These are phyloP conservation scores for Colletotrichum liriopes DNA, from an alignment of 2,329 filamentous ascomycete genomes.

Conservation along the genomic window DNA sequence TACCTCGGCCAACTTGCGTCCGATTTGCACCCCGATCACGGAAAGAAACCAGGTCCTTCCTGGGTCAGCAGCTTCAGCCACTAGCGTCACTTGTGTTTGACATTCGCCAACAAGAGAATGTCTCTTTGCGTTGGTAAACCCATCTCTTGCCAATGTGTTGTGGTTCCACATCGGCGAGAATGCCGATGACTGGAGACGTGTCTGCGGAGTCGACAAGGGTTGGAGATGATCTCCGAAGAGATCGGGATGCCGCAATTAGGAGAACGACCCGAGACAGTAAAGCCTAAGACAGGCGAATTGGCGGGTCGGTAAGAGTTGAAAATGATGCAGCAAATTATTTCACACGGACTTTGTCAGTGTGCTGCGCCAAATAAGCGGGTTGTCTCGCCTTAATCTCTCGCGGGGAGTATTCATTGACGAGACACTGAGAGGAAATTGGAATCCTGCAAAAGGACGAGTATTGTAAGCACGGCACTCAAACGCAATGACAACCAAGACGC, in stretches of 20 bases:
- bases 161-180: slow-evolving; percentile 37
- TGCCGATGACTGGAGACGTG: slow-evolving; percentile 16
- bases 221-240: not conserved
- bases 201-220: slow-evolving; percentile 16
- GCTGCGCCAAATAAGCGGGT: too few relatives aligned
- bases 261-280: not conserved
- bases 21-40: slow-evolving; percentile 13
- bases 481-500: slow-evolving; percentile 15
- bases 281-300: not conserved
- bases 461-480: not conserved
- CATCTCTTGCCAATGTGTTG: not conserved
- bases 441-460: not conserved
- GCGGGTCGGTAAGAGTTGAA: not conserved
- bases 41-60: not conserved
- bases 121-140: not conserved
- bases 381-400: not conserved
- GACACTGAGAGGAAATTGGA: not conserved
- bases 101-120: not conserved
- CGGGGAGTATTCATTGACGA: too few relatives aligned
- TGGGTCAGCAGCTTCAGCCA: not conserved
- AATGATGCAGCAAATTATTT: not conserved
- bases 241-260: slow-evolving; percentile 30
- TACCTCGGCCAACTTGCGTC: not conserved
- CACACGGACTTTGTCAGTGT: not conserved
- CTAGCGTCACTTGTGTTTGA: not conserved